Conservation (phyloP, 345 rosid species). For the Eucalyptus regnans region DNA sequence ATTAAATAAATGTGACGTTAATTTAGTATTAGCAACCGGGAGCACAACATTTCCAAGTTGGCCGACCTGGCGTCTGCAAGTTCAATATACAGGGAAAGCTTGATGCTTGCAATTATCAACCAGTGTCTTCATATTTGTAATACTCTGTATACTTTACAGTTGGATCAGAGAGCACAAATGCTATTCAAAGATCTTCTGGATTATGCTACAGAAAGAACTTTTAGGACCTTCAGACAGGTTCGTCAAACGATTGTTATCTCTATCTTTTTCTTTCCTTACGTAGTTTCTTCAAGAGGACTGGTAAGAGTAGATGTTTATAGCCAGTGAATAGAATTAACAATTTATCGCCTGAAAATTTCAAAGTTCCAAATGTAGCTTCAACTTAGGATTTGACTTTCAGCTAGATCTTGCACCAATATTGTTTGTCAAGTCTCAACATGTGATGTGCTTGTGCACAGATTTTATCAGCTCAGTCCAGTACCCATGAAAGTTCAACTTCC, state of each 20-base stretch:
- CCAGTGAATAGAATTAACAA: neutral
- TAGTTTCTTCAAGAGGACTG: neutral
- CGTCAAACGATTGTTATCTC: neutral
- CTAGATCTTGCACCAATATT: neutral
- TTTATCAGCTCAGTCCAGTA: neutral
- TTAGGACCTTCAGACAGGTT: conserved; percentile 25
- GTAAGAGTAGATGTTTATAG: neutral
- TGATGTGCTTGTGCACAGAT: neutral
- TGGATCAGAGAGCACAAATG: conserved; percentile 22
- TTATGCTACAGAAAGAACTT: conserved; percentile 18
- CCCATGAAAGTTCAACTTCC: neutral
- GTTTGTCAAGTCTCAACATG: neutral
- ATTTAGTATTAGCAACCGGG: neutral
- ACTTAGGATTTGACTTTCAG: neutral
- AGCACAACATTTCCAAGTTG: neutral
- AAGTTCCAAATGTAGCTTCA: neutral
- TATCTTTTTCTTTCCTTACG: neutral
- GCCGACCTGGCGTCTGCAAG: neutral
- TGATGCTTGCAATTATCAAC: neutral
- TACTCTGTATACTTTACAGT: conserved; percentile 2
- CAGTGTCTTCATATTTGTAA: neutral
- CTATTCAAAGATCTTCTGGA: conserved; percentile 40
- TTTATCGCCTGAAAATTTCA: neutral
- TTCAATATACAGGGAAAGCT: neutral
- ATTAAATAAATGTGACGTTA: neutral